phyloP scores from a whole-genome alignment of 495 filamentous ascomycete species.

The Trichoderma gamsii region DNA sequence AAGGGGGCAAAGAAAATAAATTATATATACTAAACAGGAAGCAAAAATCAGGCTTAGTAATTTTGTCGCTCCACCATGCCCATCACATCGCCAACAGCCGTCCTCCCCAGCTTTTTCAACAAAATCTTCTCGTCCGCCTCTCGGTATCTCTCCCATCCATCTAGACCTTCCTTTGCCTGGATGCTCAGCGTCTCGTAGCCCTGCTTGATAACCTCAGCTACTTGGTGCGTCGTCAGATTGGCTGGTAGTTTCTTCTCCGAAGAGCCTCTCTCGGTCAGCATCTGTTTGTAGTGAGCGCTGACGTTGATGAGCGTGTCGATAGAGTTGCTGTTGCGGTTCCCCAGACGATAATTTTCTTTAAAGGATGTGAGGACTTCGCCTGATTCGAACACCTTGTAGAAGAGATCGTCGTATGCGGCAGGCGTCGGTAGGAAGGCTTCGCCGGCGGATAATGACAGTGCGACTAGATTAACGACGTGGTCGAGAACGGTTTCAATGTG shows the following conservation, averaged over 20 bases:
- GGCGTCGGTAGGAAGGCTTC: conserved; percentile 91
- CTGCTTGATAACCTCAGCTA: conserved; percentile 86
- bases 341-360: conserved; percentile 62
- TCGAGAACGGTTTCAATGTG: conserved; percentile 58
- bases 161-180: conserved; percentile 74
- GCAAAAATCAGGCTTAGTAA: not conserved
- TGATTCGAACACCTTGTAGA: conserved; percentile 95
- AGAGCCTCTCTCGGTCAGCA: conserved; percentile 59
- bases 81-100: conserved; percentile 64
- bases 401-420: conserved; percentile 86
- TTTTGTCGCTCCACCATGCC: conserved; percentile 29
- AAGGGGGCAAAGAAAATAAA: not conserved
- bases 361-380: conserved; percentile 82
- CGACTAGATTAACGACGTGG: conserved; percentile 74
- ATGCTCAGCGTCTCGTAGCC: conserved; percentile 92
- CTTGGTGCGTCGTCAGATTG: conserved; percentile 72
- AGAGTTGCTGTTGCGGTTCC: conserved; percentile 50
- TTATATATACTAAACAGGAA: not conserved
- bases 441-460: conserved; percentile 76
- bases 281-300: conserved; percentile 75
- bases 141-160: conserved; percentile 67
- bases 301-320: conserved; percentile 82
- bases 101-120: conserved; percentile 78
- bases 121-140: conserved; percentile 72
- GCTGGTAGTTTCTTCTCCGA: conserved; percentile 40